Conservation (phyloP, 2,329 filamentous ascomycete genomes). For the Cordyceps javanica region DNA sequence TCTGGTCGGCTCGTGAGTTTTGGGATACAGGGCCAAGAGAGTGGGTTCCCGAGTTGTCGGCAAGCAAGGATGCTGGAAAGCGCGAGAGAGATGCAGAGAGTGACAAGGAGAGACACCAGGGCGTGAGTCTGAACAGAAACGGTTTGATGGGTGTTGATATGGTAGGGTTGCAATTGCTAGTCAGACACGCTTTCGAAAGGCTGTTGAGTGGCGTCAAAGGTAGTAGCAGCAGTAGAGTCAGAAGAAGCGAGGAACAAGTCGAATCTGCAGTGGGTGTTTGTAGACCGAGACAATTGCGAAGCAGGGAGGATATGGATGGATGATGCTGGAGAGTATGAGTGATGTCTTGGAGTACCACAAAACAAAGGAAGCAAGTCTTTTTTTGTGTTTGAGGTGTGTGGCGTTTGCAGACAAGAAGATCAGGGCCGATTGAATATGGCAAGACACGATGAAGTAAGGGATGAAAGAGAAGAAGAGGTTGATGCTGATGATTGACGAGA, state of each 20-base stretch:
- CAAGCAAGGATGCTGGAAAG: conserved; percentile 1
- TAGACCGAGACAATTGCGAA: not conserved
- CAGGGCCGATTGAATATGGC: not conserved
- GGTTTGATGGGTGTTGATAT: not conserved
- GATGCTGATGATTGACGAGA: conserved; percentile 7
- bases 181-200: not conserved
- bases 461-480: conserved; percentile 1
- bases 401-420: not conserved
- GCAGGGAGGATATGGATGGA: not conserved
- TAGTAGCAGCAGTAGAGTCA: too few species aligned
- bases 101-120: too few species aligned
- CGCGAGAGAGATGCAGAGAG: too few species aligned
- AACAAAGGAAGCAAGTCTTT: not conserved
- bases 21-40: conserved; percentile 4
- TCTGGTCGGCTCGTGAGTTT: conserved; percentile 3
- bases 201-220: not conserved
- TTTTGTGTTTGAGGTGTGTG: not conserved
- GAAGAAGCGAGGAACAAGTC: not conserved
- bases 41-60: conserved; percentile 9
- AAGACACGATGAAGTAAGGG: not conserved
- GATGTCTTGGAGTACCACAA: conserved; percentile 1
- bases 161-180: not conserved
- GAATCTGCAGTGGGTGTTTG: not conserved
- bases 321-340: not conserved
- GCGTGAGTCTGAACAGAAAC: not conserved